Evolutionary conservation across 208 protist genomes (phyloP), one percentile per base, ranked within the genome.

Genomic region (Trypanosoma platydactyli): DNA sequence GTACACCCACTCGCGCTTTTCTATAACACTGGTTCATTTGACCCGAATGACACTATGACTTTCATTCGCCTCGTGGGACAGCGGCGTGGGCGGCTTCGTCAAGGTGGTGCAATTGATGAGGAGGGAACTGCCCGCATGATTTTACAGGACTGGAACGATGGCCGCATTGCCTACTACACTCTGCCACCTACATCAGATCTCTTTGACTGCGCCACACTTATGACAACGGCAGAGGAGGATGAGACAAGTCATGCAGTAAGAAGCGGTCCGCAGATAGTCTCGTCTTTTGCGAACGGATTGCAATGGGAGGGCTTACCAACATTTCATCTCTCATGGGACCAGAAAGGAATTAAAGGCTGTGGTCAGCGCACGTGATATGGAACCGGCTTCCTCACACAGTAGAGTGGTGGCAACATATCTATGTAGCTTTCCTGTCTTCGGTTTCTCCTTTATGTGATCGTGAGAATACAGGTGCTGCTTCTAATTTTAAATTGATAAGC

Each of bases 111-210:
- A 22, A 78, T 97, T 24, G 92, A 99, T 65, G 84, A 96, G 60
- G 83, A 98, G 50, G 89, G 65, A 25, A 96, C 95, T 3, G 97
- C 92, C 25, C 74, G 84, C n/a, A 89, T 91, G 76, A 89, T 99
- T 30, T 67, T 99, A 18, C 71, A 93, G 35, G 96, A 98, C 71
- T 99, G 97, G 96, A 98, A 97, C 69, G 77, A 90, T 50, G 97
- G 97, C 53, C 85, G 86, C 49, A 98, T 99, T 59, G 80, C 86
- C 30, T 99, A 98, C 82, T 99, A 98, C 83, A 98, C 97, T 4
- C 63, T 90, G 15, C 96, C 97, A 29, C 96, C 97, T 3, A 79
- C 72, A 6, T 79, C 79, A 0, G 81, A 88, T 40, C 71, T 80
- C 33, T 83, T 91, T 46, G 84, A 80, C 51, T 50, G 81, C 2